Conservation (phyloP, 1,139 yeast genomes). For the Yamadazyma buinensis region DNA sequence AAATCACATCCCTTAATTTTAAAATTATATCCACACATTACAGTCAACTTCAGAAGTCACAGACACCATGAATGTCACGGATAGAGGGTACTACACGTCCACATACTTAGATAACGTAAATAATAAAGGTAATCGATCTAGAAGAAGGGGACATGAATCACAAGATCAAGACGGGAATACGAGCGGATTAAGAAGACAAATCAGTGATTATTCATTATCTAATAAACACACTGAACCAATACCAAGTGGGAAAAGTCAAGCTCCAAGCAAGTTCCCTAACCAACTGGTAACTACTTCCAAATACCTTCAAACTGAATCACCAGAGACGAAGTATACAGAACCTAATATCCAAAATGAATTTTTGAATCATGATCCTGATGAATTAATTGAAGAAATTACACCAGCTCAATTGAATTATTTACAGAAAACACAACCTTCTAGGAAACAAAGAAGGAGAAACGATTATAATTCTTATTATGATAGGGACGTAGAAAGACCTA, state of each 20-base stretch:
- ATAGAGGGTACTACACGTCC: conserved; percentile 25
- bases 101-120: conserved; percentile 21
- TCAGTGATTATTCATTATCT: conserved; percentile 4
- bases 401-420: conserved; percentile 35
- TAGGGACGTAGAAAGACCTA: neutral
- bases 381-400: conserved; percentile 30
- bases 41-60: too few relatives aligned
- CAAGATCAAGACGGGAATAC: neutral
- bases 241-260: neutral
- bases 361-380: conserved; percentile 24
- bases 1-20: too few relatives aligned
- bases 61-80: conserved; percentile 30
- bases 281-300: neutral
- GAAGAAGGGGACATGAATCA: conserved; percentile 2
- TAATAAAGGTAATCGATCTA: too few relatives aligned
- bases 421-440: conserved; percentile 13
- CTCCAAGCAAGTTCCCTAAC: neutral
- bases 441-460: conserved; percentile 3
- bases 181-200: neutral
- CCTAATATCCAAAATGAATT: conserved; percentile 7
- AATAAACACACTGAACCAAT: conserved; percentile 1
- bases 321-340: conserved; percentile 10
- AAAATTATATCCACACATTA: too few relatives aligned
- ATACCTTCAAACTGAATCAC: conserved; percentile 5
- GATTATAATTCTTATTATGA: conserved; percentile 4